These are phyloP conservation scores for Penicillium steckii DNA, from an alignment of 495 filamentous ascomycete species.

Conservation along the genomic window DNA sequence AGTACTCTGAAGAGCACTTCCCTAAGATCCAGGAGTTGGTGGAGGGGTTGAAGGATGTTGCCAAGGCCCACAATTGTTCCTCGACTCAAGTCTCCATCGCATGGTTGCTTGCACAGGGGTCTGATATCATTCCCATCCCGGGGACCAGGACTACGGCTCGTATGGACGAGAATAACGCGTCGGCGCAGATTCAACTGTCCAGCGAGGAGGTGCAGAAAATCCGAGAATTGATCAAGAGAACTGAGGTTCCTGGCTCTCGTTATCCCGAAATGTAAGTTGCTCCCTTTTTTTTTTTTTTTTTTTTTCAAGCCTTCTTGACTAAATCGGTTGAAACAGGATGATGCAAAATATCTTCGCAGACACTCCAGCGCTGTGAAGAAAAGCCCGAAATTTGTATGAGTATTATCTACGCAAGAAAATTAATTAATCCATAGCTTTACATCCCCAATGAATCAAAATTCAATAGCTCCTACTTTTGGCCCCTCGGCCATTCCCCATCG, in stretches of 20 bases:
- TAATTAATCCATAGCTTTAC: too few relatives aligned
- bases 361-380: conserved; percentile 11
- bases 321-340: conserved; percentile 8
- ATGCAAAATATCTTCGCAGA: conserved; percentile 3
- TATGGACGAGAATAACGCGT: conserved; percentile 53
- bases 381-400: too few relatives aligned
- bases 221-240: conserved; percentile 7
- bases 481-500: neutral
- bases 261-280: conserved; percentile 11
- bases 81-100: conserved; percentile 13
- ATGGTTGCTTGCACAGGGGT: conserved; percentile 39
- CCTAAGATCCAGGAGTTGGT: conserved; percentile 51
- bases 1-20: conserved; percentile 53
- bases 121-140: conserved; percentile 57
- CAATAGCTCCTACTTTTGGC: neutral
- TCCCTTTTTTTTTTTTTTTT: too few relatives aligned
- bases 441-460: neutral
- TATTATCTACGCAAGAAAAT: too few relatives aligned
- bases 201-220: conserved; percentile 41
- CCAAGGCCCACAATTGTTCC: conserved; percentile 28
- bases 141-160: conserved; percentile 53
- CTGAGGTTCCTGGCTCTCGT: conserved; percentile 8
- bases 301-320: neutral
- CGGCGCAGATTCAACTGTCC: conserved; percentile 42
- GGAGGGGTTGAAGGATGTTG: conserved; percentile 37